These are phyloP conservation scores for Carex sylvatica DNA, from an alignment of 202 grass and related monocot species.

Conservation along the genomic window DNA sequence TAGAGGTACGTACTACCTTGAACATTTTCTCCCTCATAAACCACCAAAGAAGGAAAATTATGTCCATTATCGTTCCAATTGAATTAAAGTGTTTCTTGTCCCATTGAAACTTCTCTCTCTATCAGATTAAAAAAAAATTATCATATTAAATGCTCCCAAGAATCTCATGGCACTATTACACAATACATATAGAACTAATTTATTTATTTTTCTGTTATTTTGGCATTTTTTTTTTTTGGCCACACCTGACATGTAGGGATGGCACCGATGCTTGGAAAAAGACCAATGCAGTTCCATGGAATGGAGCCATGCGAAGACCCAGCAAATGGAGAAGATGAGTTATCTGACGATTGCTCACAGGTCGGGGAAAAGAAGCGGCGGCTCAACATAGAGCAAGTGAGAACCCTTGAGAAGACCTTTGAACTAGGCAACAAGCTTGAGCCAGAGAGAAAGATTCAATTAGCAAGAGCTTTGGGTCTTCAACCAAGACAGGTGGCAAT, in stretches of 20 bases:
- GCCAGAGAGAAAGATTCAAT: slow-evolving; percentile 89
- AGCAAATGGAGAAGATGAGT: slow-evolving; percentile 56
- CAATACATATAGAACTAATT: not conserved
- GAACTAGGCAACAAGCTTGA: slow-evolving; percentile 97
- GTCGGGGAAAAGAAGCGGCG: slow-evolving; percentile 89
- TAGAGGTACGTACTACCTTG: slow-evolving; percentile 43
- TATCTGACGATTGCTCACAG: slow-evolving; percentile 85
- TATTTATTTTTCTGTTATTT: not conserved
- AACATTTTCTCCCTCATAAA: not conserved
- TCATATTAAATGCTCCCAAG: not conserved
- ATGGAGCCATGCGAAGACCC: slow-evolving; percentile 40
- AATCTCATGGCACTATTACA: not conserved
- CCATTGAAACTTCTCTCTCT: not conserved
- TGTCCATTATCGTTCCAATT: not conserved
- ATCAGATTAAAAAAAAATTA: not conserved
- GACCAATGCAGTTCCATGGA: slow-evolving; percentile 50
- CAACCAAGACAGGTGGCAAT: slow-evolving; percentile 96
- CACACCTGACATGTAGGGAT: slow-evolving; percentile 41
- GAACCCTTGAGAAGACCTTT: slow-evolving; percentile 96
- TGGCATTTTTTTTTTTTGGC: not conserved
- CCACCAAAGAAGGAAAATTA: not conserved
- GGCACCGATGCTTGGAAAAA: slow-evolving; percentile 76
- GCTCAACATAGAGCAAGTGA: slow-evolving; percentile 95
- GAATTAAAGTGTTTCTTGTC: not conserved
- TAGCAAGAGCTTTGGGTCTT: slow-evolving; percentile 71